A percentile compares a stretch with the other conserved stretches of the same genome.
Evolutionary conservation across 2,329 filamentous ascomycete genomes (phyloP).

Genomic region (Cercospora brassicicola): DNA sequence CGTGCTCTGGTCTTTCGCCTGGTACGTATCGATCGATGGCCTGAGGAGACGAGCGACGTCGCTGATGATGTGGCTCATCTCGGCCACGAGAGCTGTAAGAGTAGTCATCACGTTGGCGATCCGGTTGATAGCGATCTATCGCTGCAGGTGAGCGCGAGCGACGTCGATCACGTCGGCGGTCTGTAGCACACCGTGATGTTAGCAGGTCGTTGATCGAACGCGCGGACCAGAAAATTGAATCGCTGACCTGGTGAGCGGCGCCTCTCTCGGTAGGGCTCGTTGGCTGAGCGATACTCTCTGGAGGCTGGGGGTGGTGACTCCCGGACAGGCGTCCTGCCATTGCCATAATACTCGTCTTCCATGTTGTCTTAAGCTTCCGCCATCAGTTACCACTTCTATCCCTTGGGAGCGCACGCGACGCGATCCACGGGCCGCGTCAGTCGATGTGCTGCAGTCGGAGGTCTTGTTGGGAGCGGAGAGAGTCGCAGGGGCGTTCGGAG

Average conservation of each 20-base stretch:
- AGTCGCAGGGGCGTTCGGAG: neutral
- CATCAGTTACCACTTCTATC: neutral
- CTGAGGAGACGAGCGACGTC: slow-evolving; percentile 60
- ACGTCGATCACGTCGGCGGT: slow-evolving; percentile 55
- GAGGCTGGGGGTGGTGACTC: slow-evolving; percentile 17
- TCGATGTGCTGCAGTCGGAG: neutral
- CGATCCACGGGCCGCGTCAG: neutral
- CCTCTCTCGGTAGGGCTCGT: slow-evolving; percentile 32
- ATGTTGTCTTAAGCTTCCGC: slow-evolving; percentile 15
- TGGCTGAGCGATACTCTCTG: slow-evolving; percentile 30
- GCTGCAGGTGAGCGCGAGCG: slow-evolving; percentile 70
- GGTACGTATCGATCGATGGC: slow-evolving; percentile 84
- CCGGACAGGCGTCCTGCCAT: slow-evolving; percentile 16
- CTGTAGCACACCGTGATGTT: slow-evolving; percentile 20
- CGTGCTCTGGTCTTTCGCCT: slow-evolving; percentile 57
- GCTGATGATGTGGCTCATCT: slow-evolving; percentile 60
- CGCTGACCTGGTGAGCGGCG: slow-evolving; percentile 35
- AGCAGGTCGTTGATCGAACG: slow-evolving; percentile 5
- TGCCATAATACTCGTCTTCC: slow-evolving; percentile 26
- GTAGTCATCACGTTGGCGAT: slow-evolving; percentile 68
- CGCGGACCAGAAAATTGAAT: too few relatives aligned
- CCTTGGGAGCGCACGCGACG: neutral
- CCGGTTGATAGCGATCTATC: slow-evolving; percentile 76
- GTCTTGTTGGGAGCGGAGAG: neutral
- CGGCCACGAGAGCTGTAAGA: slow-evolving; percentile 56